Conservation (phyloP, 2,329 filamentous ascomycete genomes). For the Podosphaera leucotricha region DNA sequence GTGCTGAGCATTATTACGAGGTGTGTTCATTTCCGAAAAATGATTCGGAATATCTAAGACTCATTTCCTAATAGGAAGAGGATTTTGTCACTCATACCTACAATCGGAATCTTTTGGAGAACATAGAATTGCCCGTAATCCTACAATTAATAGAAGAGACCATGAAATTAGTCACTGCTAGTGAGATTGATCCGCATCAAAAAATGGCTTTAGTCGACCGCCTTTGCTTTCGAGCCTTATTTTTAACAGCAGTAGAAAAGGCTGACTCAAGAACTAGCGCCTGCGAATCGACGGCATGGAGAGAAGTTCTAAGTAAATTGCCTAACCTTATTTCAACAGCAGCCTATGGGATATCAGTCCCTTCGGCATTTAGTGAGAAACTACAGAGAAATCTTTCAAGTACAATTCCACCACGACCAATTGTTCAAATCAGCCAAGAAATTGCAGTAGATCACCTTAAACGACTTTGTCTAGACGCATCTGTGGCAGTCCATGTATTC, state of each 20-base stretch:
- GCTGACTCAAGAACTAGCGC: conserved; percentile 24
- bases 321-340: conserved; percentile 34
- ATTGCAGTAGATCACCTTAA: conserved; percentile 48
- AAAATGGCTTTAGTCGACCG: conserved; percentile 36
- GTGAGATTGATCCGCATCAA: conserved; percentile 15
- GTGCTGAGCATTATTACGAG: conserved; percentile 76
- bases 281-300: conserved; percentile 20
- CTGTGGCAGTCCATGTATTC: conserved; percentile 43
- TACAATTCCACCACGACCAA: conserved; percentile 77
- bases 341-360: conserved; percentile 36
- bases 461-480: conserved; percentile 47
- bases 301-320: conserved; percentile 21
- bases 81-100: conserved; percentile 91
- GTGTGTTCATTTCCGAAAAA: conserved; percentile 20
- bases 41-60: not conserved
- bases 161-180: conserved; percentile 6
- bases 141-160: conserved; percentile 16
- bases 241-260: conserved; percentile 29
- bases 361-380: conserved; percentile 70
- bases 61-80: conserved; percentile 41
- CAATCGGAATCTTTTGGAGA: conserved; percentile 49
- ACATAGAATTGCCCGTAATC: conserved; percentile 25
- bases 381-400: conserved; percentile 80
- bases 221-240: conserved; percentile 39
- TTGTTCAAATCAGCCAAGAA: conserved; percentile 52